Conservation (phyloP, 2,329 filamentous ascomycete species). For the Cercospora zeina region DNA sequence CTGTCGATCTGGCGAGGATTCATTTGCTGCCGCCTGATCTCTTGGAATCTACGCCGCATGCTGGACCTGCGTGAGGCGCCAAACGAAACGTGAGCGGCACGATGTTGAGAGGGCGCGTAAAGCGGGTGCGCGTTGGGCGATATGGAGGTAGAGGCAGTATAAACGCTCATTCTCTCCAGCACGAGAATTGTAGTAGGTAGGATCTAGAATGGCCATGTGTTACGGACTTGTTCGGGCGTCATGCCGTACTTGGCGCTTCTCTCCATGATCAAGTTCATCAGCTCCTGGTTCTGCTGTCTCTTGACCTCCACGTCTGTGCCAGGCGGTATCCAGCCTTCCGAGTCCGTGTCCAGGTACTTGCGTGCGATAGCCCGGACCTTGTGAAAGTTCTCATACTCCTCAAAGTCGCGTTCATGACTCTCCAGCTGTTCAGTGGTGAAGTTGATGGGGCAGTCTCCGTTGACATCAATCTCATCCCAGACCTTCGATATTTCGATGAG, state of each 20-base stretch:
- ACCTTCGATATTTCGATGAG: slow-evolving; percentile 12
- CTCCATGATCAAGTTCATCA: neutral
- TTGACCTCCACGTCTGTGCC: neutral
- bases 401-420: slow-evolving; percentile 13
- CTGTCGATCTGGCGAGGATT: too few species aligned
- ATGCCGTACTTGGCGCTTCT: neutral
- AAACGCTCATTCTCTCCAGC: too few species aligned
- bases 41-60: too few species aligned
- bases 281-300: neutral
- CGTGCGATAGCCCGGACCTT: slow-evolving; percentile 10
- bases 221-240: neutral
- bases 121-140: too few species aligned
- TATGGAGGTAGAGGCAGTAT: too few species aligned
- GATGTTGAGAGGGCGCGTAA: too few species aligned
- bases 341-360: slow-evolving; percentile 13
- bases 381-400: slow-evolving; percentile 9
- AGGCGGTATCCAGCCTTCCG: slow-evolving; percentile 19
- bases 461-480: slow-evolving; percentile 11
- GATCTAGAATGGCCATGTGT: neutral
- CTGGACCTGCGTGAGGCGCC: too few species aligned
- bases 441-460: slow-evolving; percentile 5
- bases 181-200: neutral
- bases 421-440: slow-evolving; percentile 11
- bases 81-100: too few species aligned
- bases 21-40: too few species aligned